Evolutionary conservation across 768 basidiomycete species (phyloP).

Genomic region (Kwoniella mangroviensis): DNA sequence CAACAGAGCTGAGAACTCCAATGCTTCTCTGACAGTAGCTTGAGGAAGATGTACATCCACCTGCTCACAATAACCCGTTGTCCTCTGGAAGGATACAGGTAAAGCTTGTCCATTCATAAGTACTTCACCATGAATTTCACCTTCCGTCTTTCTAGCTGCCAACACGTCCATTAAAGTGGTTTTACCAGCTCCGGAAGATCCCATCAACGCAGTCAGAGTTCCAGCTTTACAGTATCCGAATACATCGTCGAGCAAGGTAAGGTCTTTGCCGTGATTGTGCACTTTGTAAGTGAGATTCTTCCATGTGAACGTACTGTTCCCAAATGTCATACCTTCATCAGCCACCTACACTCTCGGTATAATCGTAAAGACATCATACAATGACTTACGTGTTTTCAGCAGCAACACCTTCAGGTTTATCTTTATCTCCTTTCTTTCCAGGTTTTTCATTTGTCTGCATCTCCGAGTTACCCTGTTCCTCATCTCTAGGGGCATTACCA

Average conservation of each 20-base stretch:
- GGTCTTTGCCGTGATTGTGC: constrained; percentile 33
- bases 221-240: constrained; percentile 82
- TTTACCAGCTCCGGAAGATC: constrained; percentile 58
- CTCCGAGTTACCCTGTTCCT: constrained; percentile 32
- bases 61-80: constrained; percentile 59
- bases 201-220: constrained; percentile 83
- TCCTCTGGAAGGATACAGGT: constrained; percentile 59
- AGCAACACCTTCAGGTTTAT: constrained; percentile 18
- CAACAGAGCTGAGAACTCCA: constrained; percentile 59
- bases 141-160: constrained; percentile 45
- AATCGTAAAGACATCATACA: too few species aligned
- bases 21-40: constrained; percentile 63
- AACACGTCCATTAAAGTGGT: constrained; percentile 53
- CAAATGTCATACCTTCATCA: constrained; percentile 15
- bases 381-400: constrained; percentile 37
- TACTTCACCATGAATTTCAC: constrained; percentile 58
- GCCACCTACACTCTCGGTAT: background rate
- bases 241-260: constrained; percentile 69
- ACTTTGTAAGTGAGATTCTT: constrained; percentile 53
- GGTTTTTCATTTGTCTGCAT: constrained; percentile 39
- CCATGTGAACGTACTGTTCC: constrained; percentile 57
- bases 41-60: constrained; percentile 67
- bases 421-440: constrained; percentile 8
- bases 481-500: constrained; percentile 42
- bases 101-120: constrained; percentile 59